Conservation (phyloP, 1,284 basidiomycete species). For the Coniophora puteana region DNA sequence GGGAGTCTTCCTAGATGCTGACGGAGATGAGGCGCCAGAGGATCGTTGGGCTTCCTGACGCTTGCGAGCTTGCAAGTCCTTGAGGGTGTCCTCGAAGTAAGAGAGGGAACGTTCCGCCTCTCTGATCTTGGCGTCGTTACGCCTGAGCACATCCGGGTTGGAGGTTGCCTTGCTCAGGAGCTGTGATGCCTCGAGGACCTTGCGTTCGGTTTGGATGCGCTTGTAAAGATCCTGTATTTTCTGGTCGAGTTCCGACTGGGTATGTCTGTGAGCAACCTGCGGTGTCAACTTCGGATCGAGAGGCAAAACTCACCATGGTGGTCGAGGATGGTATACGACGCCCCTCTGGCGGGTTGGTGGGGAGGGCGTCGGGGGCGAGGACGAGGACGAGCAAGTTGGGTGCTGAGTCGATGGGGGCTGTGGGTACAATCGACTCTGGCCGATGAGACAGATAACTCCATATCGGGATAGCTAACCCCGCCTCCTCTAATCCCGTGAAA, state of each 20-base stretch:
- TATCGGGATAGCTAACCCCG: slow-evolving; percentile 25
- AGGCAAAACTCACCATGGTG: slow-evolving; percentile 27
- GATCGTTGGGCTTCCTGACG: slow-evolving; percentile 52
- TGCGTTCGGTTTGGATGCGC: slow-evolving; percentile 90
- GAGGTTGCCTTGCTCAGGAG: slow-evolving; percentile 78
- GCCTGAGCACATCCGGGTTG: slow-evolving; percentile 83
- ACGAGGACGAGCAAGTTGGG: slow-evolving; percentile 6
- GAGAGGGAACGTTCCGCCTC: slow-evolving; percentile 83
- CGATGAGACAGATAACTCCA: slow-evolving; percentile 14
- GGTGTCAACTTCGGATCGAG: slow-evolving; percentile 5
- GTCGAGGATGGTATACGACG: slow-evolving; percentile 12
- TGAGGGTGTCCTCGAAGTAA: slow-evolving; percentile 86
- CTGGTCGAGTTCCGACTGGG: slow-evolving; percentile 68
- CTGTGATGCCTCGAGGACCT: slow-evolving; percentile 86
- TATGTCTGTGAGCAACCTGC: slow-evolving; percentile 12
- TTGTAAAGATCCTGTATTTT: slow-evolving; percentile 91
- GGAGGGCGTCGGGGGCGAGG: slow-evolving; percentile 7
- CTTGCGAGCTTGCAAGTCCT: slow-evolving; percentile 79
- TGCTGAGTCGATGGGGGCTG: slow-evolving; percentile 19
- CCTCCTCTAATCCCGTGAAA: not conserved
- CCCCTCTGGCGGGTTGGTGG: slow-evolving; percentile 12
- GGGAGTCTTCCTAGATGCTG: no score
- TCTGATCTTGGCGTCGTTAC: slow-evolving; percentile 83
- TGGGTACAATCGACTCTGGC: slow-evolving; percentile 25
- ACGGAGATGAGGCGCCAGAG: slow-evolving; percentile 28